Evolutionary conservation across 768 basidiomycete species (phyloP), one percentile per base, ranked within the genome.

Genomic region (Collybia nuda): DNA sequence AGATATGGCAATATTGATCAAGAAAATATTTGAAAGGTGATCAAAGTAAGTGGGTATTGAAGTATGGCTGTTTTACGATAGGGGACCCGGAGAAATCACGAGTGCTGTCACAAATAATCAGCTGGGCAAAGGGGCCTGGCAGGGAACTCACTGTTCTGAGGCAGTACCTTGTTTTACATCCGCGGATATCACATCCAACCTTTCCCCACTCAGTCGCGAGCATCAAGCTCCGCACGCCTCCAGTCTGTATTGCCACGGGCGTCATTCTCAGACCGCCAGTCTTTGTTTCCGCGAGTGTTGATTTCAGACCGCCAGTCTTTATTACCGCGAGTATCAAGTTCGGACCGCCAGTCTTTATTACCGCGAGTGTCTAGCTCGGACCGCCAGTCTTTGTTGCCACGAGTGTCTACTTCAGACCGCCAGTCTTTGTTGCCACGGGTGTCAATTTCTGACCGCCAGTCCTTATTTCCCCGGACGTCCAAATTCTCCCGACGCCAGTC

Each of bases 141-240:
- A 22, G 11, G 47, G 19, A 22, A 40, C 37, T 24, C 21, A 23
- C 19, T 44, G 35, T 3, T 44, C 14, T 47, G 54, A n/a, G 44
- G 43, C 19, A 48, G 50, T 32, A 48, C 53, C 36, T 47, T 46
- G 53, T 36, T 43, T 45, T 32, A 40, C 47, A 38, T 43, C 46
- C 26, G 47, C 54, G 21, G 32, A 32, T 32, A 32, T 32, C 60
- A 54, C 48, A 51, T 55, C 51, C 55, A 58, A 24, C 52, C 52
- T 21, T 52, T 39, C 32, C 32, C 28, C 18, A 40, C 26, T 39
- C 18, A n/a, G 39, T 40, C 40, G 21, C 37, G 37, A 29, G 48
- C 39, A 35, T 49, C 39, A 19, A 43, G 41, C 41, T 43, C 41
- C 41, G 41, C 19, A 43, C 41, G 41, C 28, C 41, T 43, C 32